Conservation (phyloP, 352 stramenopile species). For the Globisporangium orthogonon region DNA sequence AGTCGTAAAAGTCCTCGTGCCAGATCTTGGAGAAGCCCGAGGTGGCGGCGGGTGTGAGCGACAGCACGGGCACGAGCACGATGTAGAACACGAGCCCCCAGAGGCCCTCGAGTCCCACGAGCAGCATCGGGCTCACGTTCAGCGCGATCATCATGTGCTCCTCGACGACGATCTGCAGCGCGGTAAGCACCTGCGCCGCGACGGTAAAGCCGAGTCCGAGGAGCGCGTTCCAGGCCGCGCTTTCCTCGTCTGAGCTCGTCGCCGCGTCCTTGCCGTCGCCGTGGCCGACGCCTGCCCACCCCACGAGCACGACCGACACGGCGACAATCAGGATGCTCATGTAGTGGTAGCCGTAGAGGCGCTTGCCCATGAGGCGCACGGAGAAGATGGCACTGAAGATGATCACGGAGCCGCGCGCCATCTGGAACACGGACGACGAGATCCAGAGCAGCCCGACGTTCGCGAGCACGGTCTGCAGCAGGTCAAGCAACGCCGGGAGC, state of each 20-base stretch:
- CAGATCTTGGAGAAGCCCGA: slow-evolving; percentile 63
- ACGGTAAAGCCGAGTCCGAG: slow-evolving; percentile 78
- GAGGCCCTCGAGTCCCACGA: slow-evolving; percentile 83
- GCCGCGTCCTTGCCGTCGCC: slow-evolving; percentile 2
- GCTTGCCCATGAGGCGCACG: slow-evolving; percentile 78
- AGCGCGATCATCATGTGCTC: slow-evolving; percentile 83
- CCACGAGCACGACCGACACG: slow-evolving; percentile 60
- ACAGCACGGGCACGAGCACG: slow-evolving; percentile 59
- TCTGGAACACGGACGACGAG: slow-evolving; percentile 88
- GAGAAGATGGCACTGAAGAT: slow-evolving; percentile 89
- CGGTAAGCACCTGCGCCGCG: slow-evolving; percentile 69
- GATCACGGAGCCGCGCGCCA: slow-evolving; percentile 87
- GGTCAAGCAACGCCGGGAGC: slow-evolving; percentile 68
- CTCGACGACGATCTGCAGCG: slow-evolving; percentile 87
- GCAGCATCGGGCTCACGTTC: slow-evolving; percentile 81
- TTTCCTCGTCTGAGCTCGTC: not conserved
- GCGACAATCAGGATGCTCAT: slow-evolving; percentile 74
- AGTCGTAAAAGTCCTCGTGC: slow-evolving; percentile 81
- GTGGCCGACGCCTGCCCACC: slow-evolving; percentile 56
- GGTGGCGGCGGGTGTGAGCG: slow-evolving; percentile 37
- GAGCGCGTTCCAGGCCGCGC: slow-evolving; percentile 43
- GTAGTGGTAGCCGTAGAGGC: slow-evolving; percentile 81
- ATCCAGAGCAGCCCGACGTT: slow-evolving; percentile 87
- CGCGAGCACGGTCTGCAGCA: slow-evolving; percentile 81
- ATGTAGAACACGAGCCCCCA: slow-evolving; percentile 85